Conservation (phyloP, 2,329 filamentous ascomycete species). For the Clarireedia homoeocarpa region DNA sequence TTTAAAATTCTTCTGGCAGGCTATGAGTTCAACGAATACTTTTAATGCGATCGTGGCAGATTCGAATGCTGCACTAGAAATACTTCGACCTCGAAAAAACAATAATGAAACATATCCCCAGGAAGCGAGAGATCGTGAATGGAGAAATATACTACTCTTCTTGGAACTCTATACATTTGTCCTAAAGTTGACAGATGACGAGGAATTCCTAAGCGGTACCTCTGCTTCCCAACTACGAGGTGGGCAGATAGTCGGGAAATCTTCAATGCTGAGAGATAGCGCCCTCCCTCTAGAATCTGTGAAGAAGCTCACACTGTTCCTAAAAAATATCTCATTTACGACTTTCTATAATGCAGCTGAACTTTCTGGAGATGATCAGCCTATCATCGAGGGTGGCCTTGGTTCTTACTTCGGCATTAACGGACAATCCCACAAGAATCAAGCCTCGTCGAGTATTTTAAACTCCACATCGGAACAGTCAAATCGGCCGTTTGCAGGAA, state of each 20-base stretch:
- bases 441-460: neutral
- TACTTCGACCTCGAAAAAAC: constrained; percentile 31
- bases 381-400: constrained; percentile 34
- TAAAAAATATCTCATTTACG: constrained; percentile 86
- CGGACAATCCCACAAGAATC: constrained; percentile 12
- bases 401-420: constrained; percentile 37
- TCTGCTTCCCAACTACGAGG: constrained; percentile 24
- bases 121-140: constrained; percentile 46
- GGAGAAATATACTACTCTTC: constrained; percentile 84
- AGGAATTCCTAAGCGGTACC: constrained; percentile 74
- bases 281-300: constrained; percentile 66
- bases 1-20: constrained; percentile 80
- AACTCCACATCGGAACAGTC: neutral
- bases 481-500: constrained; percentile 44
- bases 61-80: constrained; percentile 47
- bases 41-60: constrained; percentile 50
- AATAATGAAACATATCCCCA: constrained; percentile 4
- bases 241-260: constrained; percentile 33
- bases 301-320: constrained; percentile 66
- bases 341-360: constrained; percentile 78
- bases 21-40: constrained; percentile 47
- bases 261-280: constrained; percentile 48
- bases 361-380: constrained; percentile 38
- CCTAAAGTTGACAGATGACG: constrained; percentile 87
- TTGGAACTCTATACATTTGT: constrained; percentile 92